Evolutionary conservation across 1,284 basidiomycete genomes (phyloP), one percentile per base, ranked within the genome.

Genomic region (Agaricales sp.): DNA sequence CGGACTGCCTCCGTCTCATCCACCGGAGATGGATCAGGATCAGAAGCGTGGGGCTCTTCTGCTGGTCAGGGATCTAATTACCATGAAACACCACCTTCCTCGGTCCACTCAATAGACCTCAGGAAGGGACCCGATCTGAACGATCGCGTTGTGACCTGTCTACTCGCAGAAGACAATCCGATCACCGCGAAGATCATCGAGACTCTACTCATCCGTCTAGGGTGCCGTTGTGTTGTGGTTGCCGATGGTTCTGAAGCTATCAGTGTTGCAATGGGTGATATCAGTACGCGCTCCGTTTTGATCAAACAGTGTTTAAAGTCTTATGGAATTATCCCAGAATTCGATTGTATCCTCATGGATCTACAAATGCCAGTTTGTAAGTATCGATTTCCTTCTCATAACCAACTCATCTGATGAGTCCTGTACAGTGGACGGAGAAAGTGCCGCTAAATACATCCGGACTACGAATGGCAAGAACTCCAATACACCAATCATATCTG

Each of bases 111-210:
- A 1, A 79, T 85, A 53, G 87, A 89, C 59, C 61, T 87, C 61
- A 76, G 76, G 61, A 79, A 79, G 62, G 79, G 75, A 4, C 78
- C 80, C 2, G 82, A 88, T 63, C 78, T 77, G 22, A 75, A 65
- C 55, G 88, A 91, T 61, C 78, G 88, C 41, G 82, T 84, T 16
- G 82, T 98, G 48, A 93, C 90, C 18, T 94, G 92, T 59, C 67
- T 99, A 26, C 77, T 99, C 44, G 96, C 94, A 0, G 96, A 99
- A 63, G 93, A 98, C 61, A 99, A 99, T 61, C 95, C 95, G 1
- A 96, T 94, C 58, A 93, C 91, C 0, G 90, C 87, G 49, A 95
- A 93, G 73, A 94, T 97, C 45, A 83, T 98, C 51, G 94, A 98
- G 67, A 96, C 91, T 0, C 68, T 98, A 45, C 76, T 99, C 46